Conservation (phyloP, 169 alveolate species). For the Plasmodium vivax region DNA sequence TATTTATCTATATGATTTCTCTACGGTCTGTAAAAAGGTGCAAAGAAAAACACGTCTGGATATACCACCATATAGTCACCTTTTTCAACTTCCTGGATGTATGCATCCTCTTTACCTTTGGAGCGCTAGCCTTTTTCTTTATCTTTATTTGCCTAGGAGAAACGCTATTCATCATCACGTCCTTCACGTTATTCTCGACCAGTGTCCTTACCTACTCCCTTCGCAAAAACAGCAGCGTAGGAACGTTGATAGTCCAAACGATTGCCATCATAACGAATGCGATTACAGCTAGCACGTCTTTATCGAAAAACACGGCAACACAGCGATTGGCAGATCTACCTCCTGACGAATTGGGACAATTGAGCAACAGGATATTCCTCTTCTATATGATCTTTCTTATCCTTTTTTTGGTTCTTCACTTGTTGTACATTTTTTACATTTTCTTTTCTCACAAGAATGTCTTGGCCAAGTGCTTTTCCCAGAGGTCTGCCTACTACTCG, state of each 20-base stretch:
- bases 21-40: slow-evolving; percentile 8
- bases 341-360: neutral
- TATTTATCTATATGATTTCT: slow-evolving; percentile 45
- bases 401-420: slow-evolving; percentile 43
- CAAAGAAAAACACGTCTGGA: slow-evolving; percentile 27
- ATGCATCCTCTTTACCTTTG: slow-evolving; percentile 32
- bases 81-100: slow-evolving; percentile 52
- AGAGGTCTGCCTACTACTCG: slow-evolving; percentile 50
- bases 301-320: neutral
- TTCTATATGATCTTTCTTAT: slow-evolving; percentile 46
- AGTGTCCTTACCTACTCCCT: slow-evolving; percentile 39
- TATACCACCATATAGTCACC: slow-evolving; percentile 28
- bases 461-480: slow-evolving; percentile 31
- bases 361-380: slow-evolving; percentile 19
- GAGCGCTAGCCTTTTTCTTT: slow-evolving; percentile 41
- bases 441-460: slow-evolving; percentile 25
- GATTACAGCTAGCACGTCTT: slow-evolving; percentile 20
- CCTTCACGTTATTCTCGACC: slow-evolving; percentile 15
- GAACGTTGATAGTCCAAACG: slow-evolving; percentile 27
- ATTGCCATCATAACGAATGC: slow-evolving; percentile 8
- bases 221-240: slow-evolving; percentile 31
- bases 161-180: slow-evolving; percentile 19
- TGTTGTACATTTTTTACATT: slow-evolving; percentile 33
- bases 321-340: neutral
- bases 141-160: slow-evolving; percentile 28